These are phyloP conservation scores for Rubia peregrina DNA, from an alignment of 305 asterid genomes.

Conservation along the genomic window DNA sequence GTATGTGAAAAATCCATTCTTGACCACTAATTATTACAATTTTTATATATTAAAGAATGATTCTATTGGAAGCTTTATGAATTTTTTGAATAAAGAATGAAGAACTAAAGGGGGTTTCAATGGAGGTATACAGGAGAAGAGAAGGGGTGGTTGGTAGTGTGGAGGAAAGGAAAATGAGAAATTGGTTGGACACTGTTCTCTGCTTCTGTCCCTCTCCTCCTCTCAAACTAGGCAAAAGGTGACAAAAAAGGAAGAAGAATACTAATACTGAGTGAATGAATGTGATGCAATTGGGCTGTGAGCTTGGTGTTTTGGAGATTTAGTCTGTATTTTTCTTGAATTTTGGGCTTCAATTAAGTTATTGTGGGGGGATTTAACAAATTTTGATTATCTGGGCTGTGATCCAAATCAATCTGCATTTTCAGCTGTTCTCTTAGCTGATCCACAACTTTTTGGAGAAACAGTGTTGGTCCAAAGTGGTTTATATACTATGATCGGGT, in stretches of 20 bases:
- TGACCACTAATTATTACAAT: slow-evolving; percentile 21
- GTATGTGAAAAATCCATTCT: slow-evolving; percentile 28
- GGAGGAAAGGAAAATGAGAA: slow-evolving; percentile 4
- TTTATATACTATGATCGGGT: no score
- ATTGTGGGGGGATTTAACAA: background rate
- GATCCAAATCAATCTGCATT: background rate
- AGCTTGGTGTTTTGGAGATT: no score
- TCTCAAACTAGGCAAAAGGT: slow-evolving; percentile 1
- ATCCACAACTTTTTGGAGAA: slow-evolving; percentile 6
- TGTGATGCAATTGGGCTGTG: background rate
- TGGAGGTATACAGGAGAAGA: background rate
- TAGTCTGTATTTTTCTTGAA: no score
- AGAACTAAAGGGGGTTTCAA: slow-evolving; percentile 3
- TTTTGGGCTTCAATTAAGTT: background rate
- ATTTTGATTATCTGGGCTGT: background rate
- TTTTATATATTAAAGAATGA: background rate
- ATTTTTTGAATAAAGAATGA: background rate
- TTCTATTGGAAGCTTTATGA: slow-evolving; percentile 5
- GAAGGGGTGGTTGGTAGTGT: background rate
- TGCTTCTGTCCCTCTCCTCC: slow-evolving; percentile 6
- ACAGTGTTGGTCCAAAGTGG: background rate
- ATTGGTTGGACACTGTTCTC: slow-evolving; percentile 7
- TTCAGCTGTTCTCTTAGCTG: background rate
- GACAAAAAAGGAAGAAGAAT: slow-evolving; percentile 1
- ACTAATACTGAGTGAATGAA: background rate